These are phyloP conservation scores for Phellopilus nigrolimitatus DNA, from an alignment of 1,284 basidiomycete genomes.

Conservation along the genomic window DNA sequence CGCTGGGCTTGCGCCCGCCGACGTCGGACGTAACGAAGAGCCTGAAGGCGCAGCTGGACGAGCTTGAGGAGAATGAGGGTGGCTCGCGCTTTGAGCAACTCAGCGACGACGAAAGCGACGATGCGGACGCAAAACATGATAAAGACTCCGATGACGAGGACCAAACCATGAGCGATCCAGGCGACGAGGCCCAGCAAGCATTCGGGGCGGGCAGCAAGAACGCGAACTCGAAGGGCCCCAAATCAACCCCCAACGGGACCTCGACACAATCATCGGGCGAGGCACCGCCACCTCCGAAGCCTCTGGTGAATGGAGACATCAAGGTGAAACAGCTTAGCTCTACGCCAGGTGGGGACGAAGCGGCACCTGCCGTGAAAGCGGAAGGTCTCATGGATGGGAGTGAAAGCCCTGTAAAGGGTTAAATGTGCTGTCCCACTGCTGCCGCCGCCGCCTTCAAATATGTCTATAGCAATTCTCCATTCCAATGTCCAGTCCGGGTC, in stretches of 20 bases:
- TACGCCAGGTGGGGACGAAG: conserved; percentile 55
- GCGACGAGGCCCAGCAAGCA: conserved; percentile 26
- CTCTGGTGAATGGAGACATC: conserved; percentile 41
- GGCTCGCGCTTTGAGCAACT: conserved; percentile 26
- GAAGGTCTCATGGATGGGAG: conserved; percentile 73
- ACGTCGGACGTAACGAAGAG: conserved; percentile 44
- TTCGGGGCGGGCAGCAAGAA: conserved; percentile 21
- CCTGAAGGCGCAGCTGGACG: conserved; percentile 56
- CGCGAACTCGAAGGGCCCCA: conserved; percentile 10
- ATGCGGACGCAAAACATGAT: conserved; percentile 19
- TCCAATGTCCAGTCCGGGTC: too few relatives aligned
- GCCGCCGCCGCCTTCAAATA: too few relatives aligned
- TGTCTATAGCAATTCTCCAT: background rate
- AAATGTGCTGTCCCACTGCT: conserved; percentile 15
- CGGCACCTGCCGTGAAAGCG: conserved; percentile 49
- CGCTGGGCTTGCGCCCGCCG: conserved; percentile 13
- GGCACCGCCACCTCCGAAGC: conserved; percentile 41
- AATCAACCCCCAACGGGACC: conserved; percentile 21
- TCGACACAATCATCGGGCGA: conserved; percentile 34
- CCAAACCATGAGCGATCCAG: conserved; percentile 23
- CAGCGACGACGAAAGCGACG: conserved; percentile 24
- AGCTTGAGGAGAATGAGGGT: conserved; percentile 37
- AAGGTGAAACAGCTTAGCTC: conserved; percentile 49
- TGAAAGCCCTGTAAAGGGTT: conserved; percentile 61
- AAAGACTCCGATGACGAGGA: conserved; percentile 25